Evolutionary conservation across 805 yeast species (phyloP).

Genomic region (Hemisphaericaspora nanyangensis): DNA sequence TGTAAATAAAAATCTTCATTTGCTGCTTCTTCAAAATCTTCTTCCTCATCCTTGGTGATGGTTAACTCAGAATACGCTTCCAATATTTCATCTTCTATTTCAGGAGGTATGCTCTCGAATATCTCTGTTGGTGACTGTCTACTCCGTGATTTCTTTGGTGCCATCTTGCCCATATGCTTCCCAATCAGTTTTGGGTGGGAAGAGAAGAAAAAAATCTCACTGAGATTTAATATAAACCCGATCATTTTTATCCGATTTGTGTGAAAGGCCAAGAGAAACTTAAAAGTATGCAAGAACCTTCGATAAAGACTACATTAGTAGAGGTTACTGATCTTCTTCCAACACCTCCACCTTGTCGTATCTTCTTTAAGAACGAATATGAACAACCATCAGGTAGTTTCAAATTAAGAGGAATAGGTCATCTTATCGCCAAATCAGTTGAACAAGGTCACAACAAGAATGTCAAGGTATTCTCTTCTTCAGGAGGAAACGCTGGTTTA

Average conservation of each 20-base stretch:
- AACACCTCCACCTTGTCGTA: constrained; percentile 27
- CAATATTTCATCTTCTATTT: constrained; percentile 33
- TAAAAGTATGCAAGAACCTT: constrained; percentile 12
- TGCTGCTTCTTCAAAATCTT: constrained; percentile 15
- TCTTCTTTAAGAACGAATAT: constrained; percentile 47
- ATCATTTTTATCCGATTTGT: no score
- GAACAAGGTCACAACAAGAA: constrained; percentile 12
- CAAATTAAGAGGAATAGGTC: constrained; percentile 54
- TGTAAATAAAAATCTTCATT: constrained; percentile 15
- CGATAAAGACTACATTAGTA: constrained; percentile 32
- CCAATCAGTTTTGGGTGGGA: no score
- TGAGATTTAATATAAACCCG: no score
- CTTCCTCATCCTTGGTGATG: constrained; percentile 14
- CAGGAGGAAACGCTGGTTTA: constrained; percentile 36
- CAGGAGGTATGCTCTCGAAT: constrained; percentile 15
- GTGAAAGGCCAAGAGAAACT: background rate
- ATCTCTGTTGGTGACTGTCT: constrained; percentile 1
- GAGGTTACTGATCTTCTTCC: constrained; percentile 26
- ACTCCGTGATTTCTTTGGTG: no score
- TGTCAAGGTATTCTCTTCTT: constrained; percentile 23
- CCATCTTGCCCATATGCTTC: no score
- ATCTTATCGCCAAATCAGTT: constrained; percentile 29
- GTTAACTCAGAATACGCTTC: constrained; percentile 23
- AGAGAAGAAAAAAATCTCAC: no score
- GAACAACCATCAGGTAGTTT: constrained; percentile 58